Conservation (phyloP, 2,329 filamentous ascomycete genomes). For the Arthrobotrys sphaeroides region DNA sequence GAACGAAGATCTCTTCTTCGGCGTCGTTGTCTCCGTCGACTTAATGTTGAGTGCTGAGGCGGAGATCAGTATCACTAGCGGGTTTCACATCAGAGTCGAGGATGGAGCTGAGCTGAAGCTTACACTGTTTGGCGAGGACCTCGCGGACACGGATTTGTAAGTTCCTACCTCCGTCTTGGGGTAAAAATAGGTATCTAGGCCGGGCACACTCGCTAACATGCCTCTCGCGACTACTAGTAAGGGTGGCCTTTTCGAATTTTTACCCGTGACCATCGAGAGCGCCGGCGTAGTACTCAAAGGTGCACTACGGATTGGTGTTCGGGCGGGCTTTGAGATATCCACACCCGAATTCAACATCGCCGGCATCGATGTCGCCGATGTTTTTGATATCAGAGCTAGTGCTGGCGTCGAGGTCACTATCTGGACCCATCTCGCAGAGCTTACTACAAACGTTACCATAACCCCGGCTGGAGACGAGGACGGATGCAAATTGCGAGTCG, state of each 20-base stretch:
- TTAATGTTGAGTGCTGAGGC: conserved; percentile 66
- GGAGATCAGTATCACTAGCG: conserved; percentile 66
- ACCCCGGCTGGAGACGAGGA: conserved; percentile 58
- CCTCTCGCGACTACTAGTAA: conserved; percentile 60
- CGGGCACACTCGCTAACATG: not conserved
- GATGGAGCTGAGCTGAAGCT: conserved; percentile 66
- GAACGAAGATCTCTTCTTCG: conserved; percentile 62
- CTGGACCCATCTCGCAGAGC: conserved; percentile 67
- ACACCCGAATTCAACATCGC: conserved; percentile 57
- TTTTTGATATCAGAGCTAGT: conserved; percentile 58
- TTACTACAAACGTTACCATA: conserved; percentile 66
- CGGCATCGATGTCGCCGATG: conserved; percentile 40
- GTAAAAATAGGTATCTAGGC: too few species aligned
- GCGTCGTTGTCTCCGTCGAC: conserved; percentile 66
- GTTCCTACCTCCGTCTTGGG: too few species aligned
- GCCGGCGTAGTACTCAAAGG: conserved; percentile 64
- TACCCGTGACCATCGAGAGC: conserved; percentile 66
- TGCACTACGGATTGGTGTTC: conserved; percentile 64
- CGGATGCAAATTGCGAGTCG: conserved; percentile 64
- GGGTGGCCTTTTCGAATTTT: conserved; percentile 68
- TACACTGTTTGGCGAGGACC: conserved; percentile 65
- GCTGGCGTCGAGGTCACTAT: conserved; percentile 65
- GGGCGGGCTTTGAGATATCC: conserved; percentile 63
- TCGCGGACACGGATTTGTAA: conserved; percentile 66
- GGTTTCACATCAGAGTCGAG: conserved; percentile 68